Base-by-base conservation (phyloP, 345 rosid genomes). In the Moricandia moricandioides region DNA sequence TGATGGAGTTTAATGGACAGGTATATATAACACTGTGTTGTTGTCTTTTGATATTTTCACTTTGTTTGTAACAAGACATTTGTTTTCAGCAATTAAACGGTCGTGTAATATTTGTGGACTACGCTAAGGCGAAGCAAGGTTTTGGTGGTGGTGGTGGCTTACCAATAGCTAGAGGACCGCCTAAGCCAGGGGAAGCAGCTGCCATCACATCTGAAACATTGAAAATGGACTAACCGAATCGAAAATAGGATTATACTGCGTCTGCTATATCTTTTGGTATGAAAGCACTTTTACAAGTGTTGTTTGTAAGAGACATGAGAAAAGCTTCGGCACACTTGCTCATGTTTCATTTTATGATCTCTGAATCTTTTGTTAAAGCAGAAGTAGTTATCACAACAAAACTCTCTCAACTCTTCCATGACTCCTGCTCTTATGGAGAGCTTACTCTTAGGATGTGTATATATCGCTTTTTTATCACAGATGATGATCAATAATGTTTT, bases 101-200 rank as follows among this genome's bases (percentile, higher is more conserved):
- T 0, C 94, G 96, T 24, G 87, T 81, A 18, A 78, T 91, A 59
- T 86, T 65, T 55, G 97, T 91, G 81, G 89, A 86, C 71, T 85
- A 83, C 54, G 98, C 97, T 13, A 91, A 87, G 4, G 56, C 56
- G 4, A 49, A 49, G 56, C 56, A 49, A 47, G 4, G 6, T 47
- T 6, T 47, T 47, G 16, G 52, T 49, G 56, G 56, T 8, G 56
- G 51, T 5, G 56, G 56, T 7, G 56, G 56, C 10, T 49, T 49
- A 49, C 56, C 56, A 7, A 16, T 49, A 49, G 56, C 95, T 21
- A 88, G 96, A 74, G 98, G 98, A 75, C 91, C 97, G 60, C 98
- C 97, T 24, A 78, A 81, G 66, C 78, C 82, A 52, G 62, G 24
- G 29, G 78, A 10, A 34, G 49, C 21, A 73, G 68, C 63, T 33